phyloP scores from a whole-genome alignment of 2,329 filamentous ascomycete genomes.

The Metarhizium humberi region DNA sequence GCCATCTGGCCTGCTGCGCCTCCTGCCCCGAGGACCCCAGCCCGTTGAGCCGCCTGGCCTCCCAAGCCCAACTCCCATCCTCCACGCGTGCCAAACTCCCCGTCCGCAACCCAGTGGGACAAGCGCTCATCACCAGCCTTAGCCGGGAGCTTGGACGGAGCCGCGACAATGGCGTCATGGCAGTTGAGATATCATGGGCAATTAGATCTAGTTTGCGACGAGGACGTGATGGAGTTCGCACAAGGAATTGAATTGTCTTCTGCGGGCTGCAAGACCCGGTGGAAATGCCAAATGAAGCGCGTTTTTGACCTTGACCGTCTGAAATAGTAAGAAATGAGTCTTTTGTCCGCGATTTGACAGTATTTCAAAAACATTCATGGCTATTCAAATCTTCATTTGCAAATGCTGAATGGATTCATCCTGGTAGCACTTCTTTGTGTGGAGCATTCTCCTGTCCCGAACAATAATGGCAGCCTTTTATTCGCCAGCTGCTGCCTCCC shows the following conservation, averaged over 20 bases:
- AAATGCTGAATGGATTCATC: conserved; percentile 2
- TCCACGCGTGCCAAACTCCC: background rate
- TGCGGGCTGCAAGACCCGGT: background rate
- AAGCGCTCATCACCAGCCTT: conserved; percentile 14
- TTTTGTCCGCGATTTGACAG: background rate
- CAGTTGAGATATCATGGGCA: conserved; percentile 3
- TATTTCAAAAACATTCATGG: background rate
- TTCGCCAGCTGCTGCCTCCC: background rate
- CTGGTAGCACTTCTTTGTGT: conserved; percentile 3
- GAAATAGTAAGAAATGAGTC: background rate
- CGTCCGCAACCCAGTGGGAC: conserved; percentile 2
- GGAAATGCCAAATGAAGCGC: conserved; percentile 1
- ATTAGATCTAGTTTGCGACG: conserved; percentile 1
- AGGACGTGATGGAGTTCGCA: background rate
- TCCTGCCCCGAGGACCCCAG: too few relatives aligned
- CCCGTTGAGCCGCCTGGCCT: background rate
- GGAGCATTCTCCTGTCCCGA: background rate
- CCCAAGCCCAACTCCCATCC: background rate
- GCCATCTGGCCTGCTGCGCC: too few relatives aligned
- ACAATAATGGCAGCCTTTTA: background rate
- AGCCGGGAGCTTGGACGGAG: conserved; percentile 16
- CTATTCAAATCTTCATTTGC: background rate
- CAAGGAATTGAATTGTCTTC: background rate
- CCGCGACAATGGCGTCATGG: conserved; percentile 18
- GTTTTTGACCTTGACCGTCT: background rate